Conservation (phyloP, 805 yeast species). For the Candida mattraensis region DNA sequence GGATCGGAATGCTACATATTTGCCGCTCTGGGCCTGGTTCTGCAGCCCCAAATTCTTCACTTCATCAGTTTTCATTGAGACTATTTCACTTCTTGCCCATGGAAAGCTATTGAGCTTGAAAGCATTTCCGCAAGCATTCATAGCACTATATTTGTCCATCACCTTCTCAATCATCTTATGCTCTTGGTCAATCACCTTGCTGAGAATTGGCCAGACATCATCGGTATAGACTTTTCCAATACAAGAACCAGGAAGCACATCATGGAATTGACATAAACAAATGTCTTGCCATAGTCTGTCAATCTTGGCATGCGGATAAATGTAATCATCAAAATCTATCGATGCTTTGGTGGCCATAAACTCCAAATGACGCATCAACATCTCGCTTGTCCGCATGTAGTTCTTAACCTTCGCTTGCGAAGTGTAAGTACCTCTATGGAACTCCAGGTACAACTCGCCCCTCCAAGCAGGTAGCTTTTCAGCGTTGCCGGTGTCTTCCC, state of each 20-base stretch:
- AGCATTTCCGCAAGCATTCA: conserved; percentile 19
- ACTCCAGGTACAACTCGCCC: conserved; percentile 92
- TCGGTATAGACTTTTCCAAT: conserved; percentile 90
- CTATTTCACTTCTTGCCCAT: conserved; percentile 57
- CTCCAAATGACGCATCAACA: conserved; percentile 82
- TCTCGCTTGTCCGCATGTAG: conserved; percentile 74
- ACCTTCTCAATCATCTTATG: conserved; percentile 44
- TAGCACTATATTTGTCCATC: conserved; percentile 11
- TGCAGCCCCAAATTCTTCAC: background rate
- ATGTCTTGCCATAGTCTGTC: conserved; percentile 84
- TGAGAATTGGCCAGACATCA: conserved; percentile 80
- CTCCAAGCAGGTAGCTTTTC: conserved; percentile 77
- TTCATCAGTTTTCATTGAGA: conserved; percentile 26
- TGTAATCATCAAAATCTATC: conserved; percentile 47
- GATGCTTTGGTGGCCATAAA: conserved; percentile 78
- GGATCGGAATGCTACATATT: conserved; percentile 22
- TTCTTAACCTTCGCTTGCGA: conserved; percentile 86
- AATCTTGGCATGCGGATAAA: conserved; percentile 70
- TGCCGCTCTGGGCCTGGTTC: conserved; percentile 13
- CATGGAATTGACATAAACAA: conserved; percentile 91
- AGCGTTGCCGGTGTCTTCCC: conserved; percentile 65
- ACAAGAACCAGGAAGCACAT: conserved; percentile 96
- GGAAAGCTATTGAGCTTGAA: conserved; percentile 55
- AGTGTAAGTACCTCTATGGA: conserved; percentile 96
- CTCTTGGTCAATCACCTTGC: conserved; percentile 52